These are phyloP conservation scores for Aureobasidium sp. DNA, from an alignment of 2,329 filamentous ascomycete genomes.

Conservation along the genomic window DNA sequence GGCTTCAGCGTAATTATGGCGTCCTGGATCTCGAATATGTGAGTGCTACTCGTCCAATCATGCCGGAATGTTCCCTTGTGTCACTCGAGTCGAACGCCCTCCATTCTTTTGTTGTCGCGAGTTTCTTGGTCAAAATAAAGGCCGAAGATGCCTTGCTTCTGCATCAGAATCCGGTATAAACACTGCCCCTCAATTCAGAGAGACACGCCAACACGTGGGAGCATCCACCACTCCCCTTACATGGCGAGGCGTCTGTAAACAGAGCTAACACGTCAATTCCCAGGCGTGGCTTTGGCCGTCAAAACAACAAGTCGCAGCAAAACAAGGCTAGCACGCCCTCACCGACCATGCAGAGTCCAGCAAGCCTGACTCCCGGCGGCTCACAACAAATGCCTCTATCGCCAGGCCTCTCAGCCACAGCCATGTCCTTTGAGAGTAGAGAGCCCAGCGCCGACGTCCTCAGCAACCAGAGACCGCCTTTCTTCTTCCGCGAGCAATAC, in stretches of 20 bases:
- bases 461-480: slow-evolving; percentile 59
- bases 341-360: slow-evolving; percentile 27
- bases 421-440: slow-evolving; percentile 59
- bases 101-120: neutral
- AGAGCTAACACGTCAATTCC: slow-evolving; percentile 3
- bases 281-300: slow-evolving; percentile 29
- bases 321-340: slow-evolving; percentile 27
- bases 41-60: slow-evolving; percentile 8
- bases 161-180: neutral
- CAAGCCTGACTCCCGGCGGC: slow-evolving; percentile 21
- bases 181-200: neutral
- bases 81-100: neutral
- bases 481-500: slow-evolving; percentile 69
- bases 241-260: neutral
- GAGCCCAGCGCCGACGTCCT: slow-evolving; percentile 24
- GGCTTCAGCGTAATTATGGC: slow-evolving; percentile 15
- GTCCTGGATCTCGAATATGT: slow-evolving; percentile 21
- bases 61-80: neutral
- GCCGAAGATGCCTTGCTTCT: slow-evolving; percentile 9
- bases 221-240: neutral
- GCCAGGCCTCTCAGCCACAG: slow-evolving; percentile 48
- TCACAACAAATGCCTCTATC: slow-evolving; percentile 21
- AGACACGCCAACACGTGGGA: neutral
- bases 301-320: slow-evolving; percentile 23
- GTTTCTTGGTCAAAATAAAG: neutral